phyloP scores from a whole-genome alignment of 148 eudicot species.

The Spergularia bocconei region DNA sequence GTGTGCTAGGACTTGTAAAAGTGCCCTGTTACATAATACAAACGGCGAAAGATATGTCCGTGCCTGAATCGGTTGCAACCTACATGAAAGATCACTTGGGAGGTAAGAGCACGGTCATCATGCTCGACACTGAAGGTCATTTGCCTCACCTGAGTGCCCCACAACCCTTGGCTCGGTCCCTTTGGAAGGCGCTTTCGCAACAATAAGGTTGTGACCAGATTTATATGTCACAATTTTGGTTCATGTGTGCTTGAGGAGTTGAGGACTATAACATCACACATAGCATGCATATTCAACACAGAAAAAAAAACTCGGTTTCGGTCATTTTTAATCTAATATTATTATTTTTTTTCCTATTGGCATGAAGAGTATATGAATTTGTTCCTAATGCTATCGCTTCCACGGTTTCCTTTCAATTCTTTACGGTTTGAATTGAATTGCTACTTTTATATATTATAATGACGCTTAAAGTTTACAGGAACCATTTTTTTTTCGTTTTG shows the following conservation, averaged over 20 bases:
- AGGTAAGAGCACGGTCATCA: conserved; percentile 57
- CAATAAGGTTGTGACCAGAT: conserved; percentile 19
- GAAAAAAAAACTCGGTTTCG: background rate
- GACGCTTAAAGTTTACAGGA: too few species aligned
- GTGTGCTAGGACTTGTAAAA: conserved; percentile 62
- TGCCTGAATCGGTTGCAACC: conserved; percentile 75
- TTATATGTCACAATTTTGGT: background rate
- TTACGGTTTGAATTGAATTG: too few species aligned
- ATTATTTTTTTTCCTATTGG: too few species aligned
- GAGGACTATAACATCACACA: background rate
- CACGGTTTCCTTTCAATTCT: too few species aligned
- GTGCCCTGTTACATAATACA: conserved; percentile 85
- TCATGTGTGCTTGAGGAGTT: background rate
- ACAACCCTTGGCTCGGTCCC: conserved; percentile 44
- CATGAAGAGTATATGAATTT: too few species aligned
- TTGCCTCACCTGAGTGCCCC: conserved; percentile 94
- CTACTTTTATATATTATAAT: too few species aligned
- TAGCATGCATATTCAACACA: background rate
- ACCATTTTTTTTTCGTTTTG: too few species aligned
- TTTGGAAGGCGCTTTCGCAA: conserved; percentile 50
- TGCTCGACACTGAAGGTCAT: conserved; percentile 75
- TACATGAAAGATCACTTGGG: conserved; percentile 77
- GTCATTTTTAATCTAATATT: background rate
- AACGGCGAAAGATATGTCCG: conserved; percentile 76
- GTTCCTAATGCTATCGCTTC: too few species aligned